Percentiles rank a stretch among this genome's conserved stretches.
Evolutionary conservation across 768 basidiomycete genomes (phyloP).

Genomic region (Amanita pseudoporphyria): DNA sequence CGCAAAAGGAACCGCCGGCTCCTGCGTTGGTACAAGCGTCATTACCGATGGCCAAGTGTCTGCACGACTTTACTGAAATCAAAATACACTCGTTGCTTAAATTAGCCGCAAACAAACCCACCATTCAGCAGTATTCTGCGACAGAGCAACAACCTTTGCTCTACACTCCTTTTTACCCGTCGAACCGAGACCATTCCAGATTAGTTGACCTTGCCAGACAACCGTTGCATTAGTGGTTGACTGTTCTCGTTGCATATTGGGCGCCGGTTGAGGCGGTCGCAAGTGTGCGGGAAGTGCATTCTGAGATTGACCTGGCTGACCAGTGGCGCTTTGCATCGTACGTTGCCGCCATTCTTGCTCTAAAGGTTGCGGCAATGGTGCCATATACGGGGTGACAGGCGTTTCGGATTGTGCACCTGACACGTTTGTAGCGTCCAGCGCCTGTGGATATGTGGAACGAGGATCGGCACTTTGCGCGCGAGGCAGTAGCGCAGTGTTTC

Average conservation of each 20-base stretch:
- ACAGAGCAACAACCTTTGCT: conserved; percentile 27
- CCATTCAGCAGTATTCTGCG: conserved; percentile 21
- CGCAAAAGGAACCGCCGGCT: conserved; percentile 26
- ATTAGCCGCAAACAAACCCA: conserved; percentile 16
- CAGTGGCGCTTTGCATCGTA: not conserved
- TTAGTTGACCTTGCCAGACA: conserved; percentile 41
- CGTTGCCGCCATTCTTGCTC: conserved; percentile 31
- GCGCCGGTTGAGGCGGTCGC: conserved; percentile 8
- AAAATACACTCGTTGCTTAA: conserved; percentile 1
- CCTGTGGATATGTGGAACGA: conserved; percentile 1
- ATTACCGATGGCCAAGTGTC: conserved; percentile 45
- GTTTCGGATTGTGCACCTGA: not conserved
- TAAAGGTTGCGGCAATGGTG: conserved; percentile 39
- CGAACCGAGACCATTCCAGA: conserved; percentile 30
- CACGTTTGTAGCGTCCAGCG: not conserved
- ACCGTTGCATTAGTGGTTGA: conserved; percentile 10
- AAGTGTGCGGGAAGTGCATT: not conserved
- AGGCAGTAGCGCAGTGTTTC: not conserved
- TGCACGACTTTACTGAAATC: conserved; percentile 26
- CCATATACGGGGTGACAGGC: conserved; percentile 11
- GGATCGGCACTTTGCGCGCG: conserved; percentile 4
- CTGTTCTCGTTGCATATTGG: conserved; percentile 11
- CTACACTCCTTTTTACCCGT: conserved; percentile 30
- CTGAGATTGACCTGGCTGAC: not conserved
- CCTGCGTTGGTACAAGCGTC: conserved; percentile 28